Conservation (phyloP, 495 filamentous ascomycete species). For the Aspergillus nanangensis region DNA sequence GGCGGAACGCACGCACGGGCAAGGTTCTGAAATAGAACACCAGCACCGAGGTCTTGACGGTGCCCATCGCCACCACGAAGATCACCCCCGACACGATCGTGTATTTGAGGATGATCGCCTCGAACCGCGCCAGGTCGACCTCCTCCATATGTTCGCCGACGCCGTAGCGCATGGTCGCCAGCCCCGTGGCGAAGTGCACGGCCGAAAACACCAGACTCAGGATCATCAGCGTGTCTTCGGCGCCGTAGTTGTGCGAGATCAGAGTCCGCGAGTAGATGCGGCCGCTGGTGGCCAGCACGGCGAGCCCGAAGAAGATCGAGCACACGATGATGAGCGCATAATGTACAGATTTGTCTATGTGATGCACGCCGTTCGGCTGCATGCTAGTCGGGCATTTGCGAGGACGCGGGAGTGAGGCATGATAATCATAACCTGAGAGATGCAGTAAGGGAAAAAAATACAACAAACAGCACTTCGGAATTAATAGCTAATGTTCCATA, state of each 20-base stretch:
- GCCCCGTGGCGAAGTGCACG: not conserved
- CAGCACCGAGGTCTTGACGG: constrained; percentile 1
- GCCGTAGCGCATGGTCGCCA: not conserved
- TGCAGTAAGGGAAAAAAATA: no score
- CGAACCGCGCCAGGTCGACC: not conserved
- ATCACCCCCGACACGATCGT: not conserved
- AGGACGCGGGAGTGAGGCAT: no score
- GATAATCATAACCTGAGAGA: no score
- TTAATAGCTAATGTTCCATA: no score
- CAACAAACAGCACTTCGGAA: no score
- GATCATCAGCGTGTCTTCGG: constrained; percentile 2
- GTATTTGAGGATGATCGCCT: not conserved
- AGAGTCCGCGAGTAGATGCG: not conserved
- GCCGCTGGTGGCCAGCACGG: not conserved
- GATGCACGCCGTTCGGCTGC: not conserved
- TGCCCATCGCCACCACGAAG: not conserved
- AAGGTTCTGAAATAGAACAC: constrained; percentile 2
- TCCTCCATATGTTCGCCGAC: not conserved
- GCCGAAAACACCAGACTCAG: constrained; percentile 1
- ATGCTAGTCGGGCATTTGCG: no score
- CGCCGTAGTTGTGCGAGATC: not conserved
- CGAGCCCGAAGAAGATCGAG: not conserved
- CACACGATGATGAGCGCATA: not conserved
- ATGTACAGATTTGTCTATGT: not conserved
- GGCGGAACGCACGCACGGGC: not conserved